phyloP scores from a whole-genome alignment of 345 rosid genomes.

The Hibiscus tridactylites region DNA sequence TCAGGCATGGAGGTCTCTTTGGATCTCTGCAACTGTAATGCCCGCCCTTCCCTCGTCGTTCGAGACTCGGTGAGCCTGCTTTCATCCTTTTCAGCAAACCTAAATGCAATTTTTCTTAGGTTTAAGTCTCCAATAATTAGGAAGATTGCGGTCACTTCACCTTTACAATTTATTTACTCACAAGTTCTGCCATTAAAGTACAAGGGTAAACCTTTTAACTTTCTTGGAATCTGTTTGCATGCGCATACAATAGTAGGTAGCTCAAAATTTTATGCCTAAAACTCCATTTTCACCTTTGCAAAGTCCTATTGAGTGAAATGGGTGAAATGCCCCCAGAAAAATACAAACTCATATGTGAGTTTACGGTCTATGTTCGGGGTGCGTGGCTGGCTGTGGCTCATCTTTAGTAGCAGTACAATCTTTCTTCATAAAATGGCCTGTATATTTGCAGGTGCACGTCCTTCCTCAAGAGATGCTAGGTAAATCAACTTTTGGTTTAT shows the following conservation, averaged over 20 bases:
- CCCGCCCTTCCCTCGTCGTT: conserved; percentile 65
- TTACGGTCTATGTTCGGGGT: neutral
- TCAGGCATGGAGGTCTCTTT: conserved; percentile 90
- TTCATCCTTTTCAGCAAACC: neutral
- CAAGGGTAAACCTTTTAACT: conserved; percentile 12
- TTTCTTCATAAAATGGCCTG: neutral
- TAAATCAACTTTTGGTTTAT: conserved; percentile 64
- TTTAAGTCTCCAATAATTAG: neutral
- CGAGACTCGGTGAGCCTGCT: conserved; percentile 59
- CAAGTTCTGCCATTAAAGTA: neutral
- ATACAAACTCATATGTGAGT: neutral
- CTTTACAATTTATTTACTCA: neutral
- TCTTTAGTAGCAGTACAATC: conserved; percentile 2
- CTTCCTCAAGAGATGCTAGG: conserved; percentile 87
- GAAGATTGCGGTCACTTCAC: neutral
- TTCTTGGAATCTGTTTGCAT: conserved; percentile 37
- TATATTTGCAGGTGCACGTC: conserved; percentile 61
- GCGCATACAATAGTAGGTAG: conserved; percentile 24
- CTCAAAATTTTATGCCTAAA: conserved; percentile 3
- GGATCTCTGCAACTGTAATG: conserved; percentile 70
- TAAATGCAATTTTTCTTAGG: neutral
- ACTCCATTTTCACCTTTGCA: neutral
- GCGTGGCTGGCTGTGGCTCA: neutral
- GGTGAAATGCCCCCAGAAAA: conserved; percentile 1
- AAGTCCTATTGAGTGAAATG: neutral